phyloP scores from a whole-genome alignment of 768 basidiomycete species.

The Auricularia cornea region DNA sequence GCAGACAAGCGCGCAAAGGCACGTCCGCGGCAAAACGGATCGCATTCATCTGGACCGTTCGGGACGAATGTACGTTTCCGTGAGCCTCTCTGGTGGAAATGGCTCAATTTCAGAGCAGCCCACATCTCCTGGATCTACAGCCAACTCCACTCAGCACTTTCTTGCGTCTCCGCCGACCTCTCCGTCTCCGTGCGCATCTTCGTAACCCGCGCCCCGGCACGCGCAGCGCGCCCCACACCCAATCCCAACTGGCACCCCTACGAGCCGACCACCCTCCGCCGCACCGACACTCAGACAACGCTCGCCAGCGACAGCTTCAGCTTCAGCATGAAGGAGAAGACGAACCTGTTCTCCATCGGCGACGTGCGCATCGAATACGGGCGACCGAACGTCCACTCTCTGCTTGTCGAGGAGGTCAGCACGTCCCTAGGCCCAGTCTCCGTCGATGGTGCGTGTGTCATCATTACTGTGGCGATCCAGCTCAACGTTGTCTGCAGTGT shows the following conservation, averaged over 20 bases:
- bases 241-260: background rate
- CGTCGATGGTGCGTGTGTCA: background rate
- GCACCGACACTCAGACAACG: background rate
- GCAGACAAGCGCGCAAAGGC: conserved; percentile 11
- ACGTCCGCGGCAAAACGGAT: conserved; percentile 24
- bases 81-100: background rate
- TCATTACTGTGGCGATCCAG: background rate
- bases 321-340: background rate
- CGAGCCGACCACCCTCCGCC: background rate
- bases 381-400: background rate
- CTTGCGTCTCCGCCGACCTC: background rate
- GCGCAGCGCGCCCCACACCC: too few species aligned
- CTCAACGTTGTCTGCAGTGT: background rate
- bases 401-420: background rate
- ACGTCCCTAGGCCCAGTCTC: background rate
- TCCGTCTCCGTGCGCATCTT: background rate
- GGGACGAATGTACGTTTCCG: conserved; percentile 25
- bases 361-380: background rate
- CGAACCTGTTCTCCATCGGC: background rate
- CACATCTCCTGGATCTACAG: background rate
- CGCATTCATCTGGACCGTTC: conserved; percentile 37
- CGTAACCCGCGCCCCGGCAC: background rate
- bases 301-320: background rate
- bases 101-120: background rate
- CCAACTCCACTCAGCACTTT: background rate